Conservation (phyloP, 257 asterid species). For the Primulina eburnea region DNA sequence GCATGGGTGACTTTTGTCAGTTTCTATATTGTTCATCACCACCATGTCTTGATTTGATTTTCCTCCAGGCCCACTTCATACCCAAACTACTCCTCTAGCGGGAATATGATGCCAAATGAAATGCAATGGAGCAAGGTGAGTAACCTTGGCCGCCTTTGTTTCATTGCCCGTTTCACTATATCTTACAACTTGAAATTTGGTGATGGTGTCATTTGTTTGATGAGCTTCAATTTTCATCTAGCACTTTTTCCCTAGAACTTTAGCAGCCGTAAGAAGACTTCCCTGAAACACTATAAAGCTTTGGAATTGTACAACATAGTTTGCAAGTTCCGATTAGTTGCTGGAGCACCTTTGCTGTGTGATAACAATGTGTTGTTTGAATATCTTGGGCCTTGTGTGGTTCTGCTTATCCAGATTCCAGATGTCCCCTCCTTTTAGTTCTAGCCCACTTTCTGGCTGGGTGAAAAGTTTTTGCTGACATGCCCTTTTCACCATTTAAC, state of each 20-base stretch:
- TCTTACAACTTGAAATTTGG: slow-evolving; percentile 2
- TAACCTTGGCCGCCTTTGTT: slow-evolving; percentile 16
- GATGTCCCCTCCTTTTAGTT: slow-evolving; percentile 5
- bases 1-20: neutral
- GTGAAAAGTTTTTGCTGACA: neutral
- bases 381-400: neutral
- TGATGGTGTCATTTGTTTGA: neutral
- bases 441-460: neutral
- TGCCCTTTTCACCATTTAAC: neutral
- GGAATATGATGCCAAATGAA: slow-evolving; percentile 31
- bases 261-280: neutral
- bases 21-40: slow-evolving; percentile 13
- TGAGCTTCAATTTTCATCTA: slow-evolving; percentile 4
- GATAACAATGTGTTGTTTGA: neutral
- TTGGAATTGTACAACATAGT: neutral
- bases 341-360: slow-evolving; percentile 12
- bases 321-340: neutral
- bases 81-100: slow-evolving; percentile 30
- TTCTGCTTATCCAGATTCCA: slow-evolving; percentile 1
- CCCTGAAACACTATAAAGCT: neutral
- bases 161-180: slow-evolving; percentile 6
- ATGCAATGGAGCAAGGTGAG: slow-evolving; percentile 44
- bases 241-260: neutral
- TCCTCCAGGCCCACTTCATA: slow-evolving; percentile 39
- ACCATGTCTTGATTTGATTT: slow-evolving; percentile 18